A percentile compares a stretch with the other conserved stretches of the same genome.
Conservation (phyloP, 306 rosid species). For the Prunus mongolica region DNA sequence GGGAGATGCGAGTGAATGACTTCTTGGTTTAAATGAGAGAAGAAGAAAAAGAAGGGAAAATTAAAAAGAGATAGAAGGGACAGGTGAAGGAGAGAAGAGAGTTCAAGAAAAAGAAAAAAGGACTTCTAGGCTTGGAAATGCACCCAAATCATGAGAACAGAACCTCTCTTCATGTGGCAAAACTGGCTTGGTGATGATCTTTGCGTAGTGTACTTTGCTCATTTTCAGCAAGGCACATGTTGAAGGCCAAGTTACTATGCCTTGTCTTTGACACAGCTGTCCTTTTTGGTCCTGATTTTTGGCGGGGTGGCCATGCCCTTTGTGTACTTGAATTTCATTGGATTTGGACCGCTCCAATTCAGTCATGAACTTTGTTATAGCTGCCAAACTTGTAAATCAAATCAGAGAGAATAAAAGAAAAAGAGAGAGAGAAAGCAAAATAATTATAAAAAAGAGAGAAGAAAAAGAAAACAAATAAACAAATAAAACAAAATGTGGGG, state of each 20-base stretch:
- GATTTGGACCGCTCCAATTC: constrained; percentile 13
- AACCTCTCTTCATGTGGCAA: constrained; percentile 50
- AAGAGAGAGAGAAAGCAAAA: no score
- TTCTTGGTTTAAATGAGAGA: no score
- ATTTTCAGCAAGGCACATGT: background rate
- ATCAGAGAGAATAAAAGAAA: background rate
- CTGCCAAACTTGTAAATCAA: constrained; percentile 10
- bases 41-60: no score
- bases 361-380: background rate
- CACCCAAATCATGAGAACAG: constrained; percentile 46
- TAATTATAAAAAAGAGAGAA: no score
- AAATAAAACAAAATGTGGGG: no score
- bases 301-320: background rate
- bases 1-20: no score
- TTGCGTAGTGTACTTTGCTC: background rate
- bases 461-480: no score
- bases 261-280: constrained; percentile 15
- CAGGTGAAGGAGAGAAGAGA: no score
- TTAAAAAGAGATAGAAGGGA: no score
- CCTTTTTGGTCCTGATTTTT: constrained; percentile 6
- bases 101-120: no score
- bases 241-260: background rate
- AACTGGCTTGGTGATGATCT: background rate
- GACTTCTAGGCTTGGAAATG: constrained; percentile 34
- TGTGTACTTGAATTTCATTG: constrained; percentile 5